Base-by-base conservation (phyloP, 495 filamentous ascomycete species). In the Xylaria grammica region DNA sequence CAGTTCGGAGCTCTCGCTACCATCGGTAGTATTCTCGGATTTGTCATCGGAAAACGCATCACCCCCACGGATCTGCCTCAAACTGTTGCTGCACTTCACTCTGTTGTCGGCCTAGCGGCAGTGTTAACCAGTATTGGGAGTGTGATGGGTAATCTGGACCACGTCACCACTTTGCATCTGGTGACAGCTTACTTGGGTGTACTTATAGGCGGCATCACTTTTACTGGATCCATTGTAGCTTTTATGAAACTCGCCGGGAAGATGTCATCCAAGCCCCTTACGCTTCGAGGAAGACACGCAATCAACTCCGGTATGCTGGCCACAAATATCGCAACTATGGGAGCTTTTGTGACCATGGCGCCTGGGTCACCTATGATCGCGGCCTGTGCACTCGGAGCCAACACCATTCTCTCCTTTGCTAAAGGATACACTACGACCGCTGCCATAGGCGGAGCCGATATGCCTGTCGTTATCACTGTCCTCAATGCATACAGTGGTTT, bases 401-500 rank as follows among this genome's bases (percentile, higher is more conserved):
- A 89, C 73, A 88, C 90, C 1, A 75, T 84, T 1, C 83, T 94
- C 13, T 91, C 89, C 49, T 94, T 94, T 79, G 67, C 90, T 61
- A 92, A 94, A 70, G 91, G 91, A 4, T 93, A 84, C 67, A 94
- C 91, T 11, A 93, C 91, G 2, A 94, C 91, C 0, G 80, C 91
- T 34, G 90, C 89, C 10, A 93, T 94, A 72, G 91, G 91, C 11
- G 91, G 90, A n/a, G 91, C 90, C 4, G 91, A 93, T 69, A 92
- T 92, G 90, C 90, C 91, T 17, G 91, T 94, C 19, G 91, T 93
- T 20, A 93, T 94, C 63, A 94, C 90, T 0, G 90, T 93, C 7
- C 78, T 94, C 15, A 94, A 94, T 70, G 91, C 91, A 3, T 94
- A 93, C 69, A 92, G 89, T 46, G 91, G 91, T 9, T 94, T 94